These are phyloP conservation scores for Solioccasus polychromus DNA, from an alignment of 768 basidiomycete species.

Conservation along the genomic window DNA sequence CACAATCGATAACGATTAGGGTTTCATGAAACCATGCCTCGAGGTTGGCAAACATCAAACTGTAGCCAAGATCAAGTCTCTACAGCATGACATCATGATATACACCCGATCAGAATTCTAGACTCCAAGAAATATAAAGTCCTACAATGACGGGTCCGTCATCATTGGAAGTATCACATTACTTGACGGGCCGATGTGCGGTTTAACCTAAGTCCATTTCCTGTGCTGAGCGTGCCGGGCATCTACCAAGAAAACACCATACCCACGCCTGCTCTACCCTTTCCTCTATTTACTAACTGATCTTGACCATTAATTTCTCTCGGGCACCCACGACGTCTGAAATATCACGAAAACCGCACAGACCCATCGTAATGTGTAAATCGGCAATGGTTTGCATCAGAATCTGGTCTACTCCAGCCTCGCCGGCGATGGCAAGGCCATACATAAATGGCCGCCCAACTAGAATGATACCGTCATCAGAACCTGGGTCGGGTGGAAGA, in stretches of 20 bases:
- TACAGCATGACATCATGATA: not conserved
- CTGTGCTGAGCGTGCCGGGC: not conserved
- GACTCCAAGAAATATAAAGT: not conserved
- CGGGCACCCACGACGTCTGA: constrained; percentile 38
- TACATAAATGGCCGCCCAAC: constrained; percentile 78
- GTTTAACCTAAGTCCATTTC: too few relatives aligned
- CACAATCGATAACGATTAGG: not conserved
- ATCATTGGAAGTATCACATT: too few relatives aligned
- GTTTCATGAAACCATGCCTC: not conserved
- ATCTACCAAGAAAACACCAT: too few relatives aligned
- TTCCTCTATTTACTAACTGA: constrained; percentile 5
- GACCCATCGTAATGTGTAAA: constrained; percentile 59
- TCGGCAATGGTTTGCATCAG: constrained; percentile 67
- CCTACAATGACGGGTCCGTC: too few relatives aligned
- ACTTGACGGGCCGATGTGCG: too few relatives aligned
- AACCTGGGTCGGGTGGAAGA: not conserved
- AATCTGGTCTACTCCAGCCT: constrained; percentile 74
- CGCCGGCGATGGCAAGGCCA: constrained; percentile 65
- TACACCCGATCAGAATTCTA: too few relatives aligned
- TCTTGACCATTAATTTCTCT: constrained; percentile 33
- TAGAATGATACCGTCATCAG: constrained; percentile 12
- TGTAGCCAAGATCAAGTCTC: not conserved
- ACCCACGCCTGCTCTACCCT: not conserved
- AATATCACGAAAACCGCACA: constrained; percentile 40
- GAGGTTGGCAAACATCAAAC: not conserved